phyloP scores from a whole-genome alignment of 1,139 yeast genomes.

The Hansenula lynferdii region DNA sequence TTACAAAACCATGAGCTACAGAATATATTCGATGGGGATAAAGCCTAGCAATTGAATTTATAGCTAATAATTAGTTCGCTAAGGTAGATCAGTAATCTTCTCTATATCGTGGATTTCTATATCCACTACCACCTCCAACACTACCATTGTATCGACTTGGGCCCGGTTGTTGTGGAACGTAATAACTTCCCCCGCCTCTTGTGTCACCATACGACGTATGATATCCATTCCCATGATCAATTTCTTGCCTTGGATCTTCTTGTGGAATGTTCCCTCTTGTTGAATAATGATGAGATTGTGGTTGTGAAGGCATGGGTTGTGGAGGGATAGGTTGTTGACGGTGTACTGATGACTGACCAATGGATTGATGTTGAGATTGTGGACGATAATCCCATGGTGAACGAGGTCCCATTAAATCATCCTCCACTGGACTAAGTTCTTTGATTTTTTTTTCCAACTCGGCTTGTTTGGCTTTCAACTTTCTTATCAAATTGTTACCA shows the following conservation, averaged over 20 bases:
- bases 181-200: neutral
- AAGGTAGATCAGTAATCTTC: neutral
- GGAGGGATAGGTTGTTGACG: too few species aligned
- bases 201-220: neutral
- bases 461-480: neutral
- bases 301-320: neutral
- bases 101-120: neutral
- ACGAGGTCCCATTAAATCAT: neutral
- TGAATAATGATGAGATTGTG: too few species aligned
- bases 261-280: too few species aligned
- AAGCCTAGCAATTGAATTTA: neutral
- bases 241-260: too few species aligned
- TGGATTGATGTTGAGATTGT: neutral
- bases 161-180: neutral
- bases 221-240: neutral
- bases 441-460: neutral
- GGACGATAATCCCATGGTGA: neutral
- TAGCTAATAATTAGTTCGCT: neutral
- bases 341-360: too few species aligned
- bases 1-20: too few species aligned
- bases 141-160: neutral
- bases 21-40: too few species aligned
- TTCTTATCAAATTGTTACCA: neutral
- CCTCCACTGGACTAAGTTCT: neutral
- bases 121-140: neutral